Percentiles rank a stretch among this genome's conserved stretches.
These are phyloP conservation scores for Solanum verrucosum DNA, from an alignment of 257 asterid species.

Conservation along the genomic window DNA sequence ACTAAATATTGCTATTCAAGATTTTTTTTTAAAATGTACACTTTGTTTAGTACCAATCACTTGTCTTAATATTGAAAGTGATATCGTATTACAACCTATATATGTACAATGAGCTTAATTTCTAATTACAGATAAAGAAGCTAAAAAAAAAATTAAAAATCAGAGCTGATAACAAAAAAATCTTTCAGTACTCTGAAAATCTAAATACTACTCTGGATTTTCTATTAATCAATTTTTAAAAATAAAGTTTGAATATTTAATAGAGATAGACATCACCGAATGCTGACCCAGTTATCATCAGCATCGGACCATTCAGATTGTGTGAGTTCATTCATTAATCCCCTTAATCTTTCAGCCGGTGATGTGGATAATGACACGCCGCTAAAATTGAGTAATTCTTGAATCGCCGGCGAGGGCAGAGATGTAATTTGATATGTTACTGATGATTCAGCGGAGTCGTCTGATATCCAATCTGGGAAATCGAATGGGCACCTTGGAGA, in stretches of 20 bases:
- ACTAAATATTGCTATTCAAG: background rate
- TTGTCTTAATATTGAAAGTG: background rate
- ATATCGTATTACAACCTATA: background rate
- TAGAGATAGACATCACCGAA: constrained; percentile 33
- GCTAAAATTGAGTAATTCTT: constrained; percentile 3
- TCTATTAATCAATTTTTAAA: background rate
- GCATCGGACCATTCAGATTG: constrained; percentile 36
- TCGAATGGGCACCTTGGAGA: constrained; percentile 81
- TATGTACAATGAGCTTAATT: background rate
- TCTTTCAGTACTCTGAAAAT: constrained; percentile 4
- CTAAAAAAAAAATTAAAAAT: background rate
- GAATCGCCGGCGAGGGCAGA: constrained; percentile 25
- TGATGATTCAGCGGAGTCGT: constrained; percentile 8
- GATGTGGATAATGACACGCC: constrained; percentile 16
- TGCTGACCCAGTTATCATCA: constrained; percentile 53
- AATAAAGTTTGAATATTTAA: background rate
- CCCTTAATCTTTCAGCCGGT: constrained; percentile 35
- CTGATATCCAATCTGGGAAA: constrained; percentile 53
- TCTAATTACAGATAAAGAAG: background rate
- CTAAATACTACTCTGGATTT: background rate
- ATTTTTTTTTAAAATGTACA: background rate
- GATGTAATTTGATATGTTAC: constrained; percentile 25
- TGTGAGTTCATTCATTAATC: constrained; percentile 12
- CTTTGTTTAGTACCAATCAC: background rate
- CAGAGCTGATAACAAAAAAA: constrained; percentile 3